phyloP scores from a whole-genome alignment of 148 eudicot genomes.

The Chenopodium album region DNA sequence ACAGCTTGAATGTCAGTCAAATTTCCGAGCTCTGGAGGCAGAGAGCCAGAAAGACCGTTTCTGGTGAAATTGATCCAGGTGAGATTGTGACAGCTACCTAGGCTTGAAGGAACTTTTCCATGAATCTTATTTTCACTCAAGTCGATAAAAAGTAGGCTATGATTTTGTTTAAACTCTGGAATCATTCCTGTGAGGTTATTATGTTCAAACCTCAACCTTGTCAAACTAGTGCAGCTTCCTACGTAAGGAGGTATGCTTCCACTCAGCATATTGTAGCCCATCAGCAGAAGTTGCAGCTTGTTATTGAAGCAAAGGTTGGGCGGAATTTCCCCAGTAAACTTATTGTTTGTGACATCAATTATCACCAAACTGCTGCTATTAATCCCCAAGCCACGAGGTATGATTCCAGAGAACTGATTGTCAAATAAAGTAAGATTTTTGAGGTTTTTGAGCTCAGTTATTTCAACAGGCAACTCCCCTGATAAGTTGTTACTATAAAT shows the following conservation, averaged over 20 bases:
- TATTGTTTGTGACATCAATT: constrained; percentile 63
- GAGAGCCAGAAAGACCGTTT: constrained; percentile 52
- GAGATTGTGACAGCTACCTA: constrained; percentile 43
- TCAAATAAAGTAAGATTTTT: constrained; percentile 49
- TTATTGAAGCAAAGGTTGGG: constrained; percentile 59
- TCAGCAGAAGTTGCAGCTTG: constrained; percentile 35
- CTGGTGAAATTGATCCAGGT: constrained; percentile 47
- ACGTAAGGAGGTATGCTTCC: constrained; percentile 62
- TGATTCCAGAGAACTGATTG: constrained; percentile 61
- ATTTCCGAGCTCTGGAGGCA: constrained; percentile 60
- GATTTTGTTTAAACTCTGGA: constrained; percentile 54
- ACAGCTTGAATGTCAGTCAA: constrained; percentile 46
- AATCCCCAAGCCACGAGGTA: constrained; percentile 66
- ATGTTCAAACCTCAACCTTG: constrained; percentile 49
- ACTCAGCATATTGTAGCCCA: constrained; percentile 58
- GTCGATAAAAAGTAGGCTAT: constrained; percentile 41
- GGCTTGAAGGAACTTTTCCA: constrained; percentile 56
- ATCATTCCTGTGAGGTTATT: constrained; percentile 62
- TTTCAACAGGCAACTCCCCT: constrained; percentile 61
- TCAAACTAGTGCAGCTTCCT: constrained; percentile 59
- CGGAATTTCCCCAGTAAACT: constrained; percentile 65
- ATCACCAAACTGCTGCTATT: constrained; percentile 42
- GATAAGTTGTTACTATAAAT: constrained; percentile 50
- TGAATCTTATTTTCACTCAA: constrained; percentile 51
- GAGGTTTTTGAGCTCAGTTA: constrained; percentile 50